These are phyloP conservation scores for Verticillium longisporum DNA, from an alignment of 2,329 filamentous ascomycete genomes.

Conservation along the genomic window DNA sequence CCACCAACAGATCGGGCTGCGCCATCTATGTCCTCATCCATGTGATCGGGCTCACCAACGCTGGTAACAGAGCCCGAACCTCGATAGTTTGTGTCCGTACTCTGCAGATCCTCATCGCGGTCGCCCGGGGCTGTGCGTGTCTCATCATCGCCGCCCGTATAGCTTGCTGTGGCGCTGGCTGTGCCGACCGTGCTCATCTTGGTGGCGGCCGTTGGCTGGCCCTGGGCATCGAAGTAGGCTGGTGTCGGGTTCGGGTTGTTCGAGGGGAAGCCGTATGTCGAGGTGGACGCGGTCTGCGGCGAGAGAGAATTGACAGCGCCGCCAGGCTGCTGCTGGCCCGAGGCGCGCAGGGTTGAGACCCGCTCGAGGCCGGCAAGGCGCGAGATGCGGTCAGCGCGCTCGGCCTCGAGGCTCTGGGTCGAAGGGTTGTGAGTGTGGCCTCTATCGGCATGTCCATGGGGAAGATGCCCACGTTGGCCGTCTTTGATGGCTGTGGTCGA, in stretches of 20 bases:
- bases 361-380: conserved; percentile 88
- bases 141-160: conserved; percentile 46
- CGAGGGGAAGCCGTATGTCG: conserved; percentile 32
- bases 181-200: conserved; percentile 88
- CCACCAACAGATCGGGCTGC: conserved; percentile 40
- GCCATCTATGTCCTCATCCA: conserved; percentile 47
- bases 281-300: conserved; percentile 45
- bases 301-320: conserved; percentile 30
- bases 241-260: conserved; percentile 38
- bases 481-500: conserved; percentile 96
- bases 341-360: conserved; percentile 66
- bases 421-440: conserved; percentile 54
- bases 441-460: conserved; percentile 49
- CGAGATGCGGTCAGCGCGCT: conserved; percentile 91
- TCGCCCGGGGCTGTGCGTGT: conserved; percentile 47
- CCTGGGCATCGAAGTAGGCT: conserved; percentile 75
- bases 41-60: conserved; percentile 34
- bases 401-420: conserved; percentile 74
- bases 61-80: conserved; percentile 56
- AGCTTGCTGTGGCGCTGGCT: conserved; percentile 78
- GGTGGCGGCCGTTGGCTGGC: conserved; percentile 58
- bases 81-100: conserved; percentile 56
- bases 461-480: conserved; percentile 77
- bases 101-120: conserved; percentile 61
- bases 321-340: conserved; percentile 16